Conservation (phyloP, 2,329 filamentous ascomycete species). For the Biscogniauxia marginata region DNA sequence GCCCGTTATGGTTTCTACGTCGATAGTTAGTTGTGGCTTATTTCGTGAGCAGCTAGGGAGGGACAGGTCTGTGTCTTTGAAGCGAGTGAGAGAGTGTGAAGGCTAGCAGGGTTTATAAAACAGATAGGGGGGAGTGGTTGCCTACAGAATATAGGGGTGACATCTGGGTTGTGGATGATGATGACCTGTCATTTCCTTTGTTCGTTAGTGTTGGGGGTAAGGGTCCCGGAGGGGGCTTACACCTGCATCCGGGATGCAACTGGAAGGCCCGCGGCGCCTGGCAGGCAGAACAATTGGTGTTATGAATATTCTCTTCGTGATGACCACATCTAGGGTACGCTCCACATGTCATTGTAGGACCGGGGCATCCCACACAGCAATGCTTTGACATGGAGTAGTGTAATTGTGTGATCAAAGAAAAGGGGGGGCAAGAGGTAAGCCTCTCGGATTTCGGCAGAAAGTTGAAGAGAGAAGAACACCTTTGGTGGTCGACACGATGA, state of each 20-base stretch:
- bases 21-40: not conserved
- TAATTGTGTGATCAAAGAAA: too few species aligned
- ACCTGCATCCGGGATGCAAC: not conserved
- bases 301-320: not conserved
- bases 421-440: too few species aligned
- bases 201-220: not conserved
- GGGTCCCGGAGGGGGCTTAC: not conserved
- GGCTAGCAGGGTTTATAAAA: not conserved
- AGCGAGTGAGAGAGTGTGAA: too few species aligned
- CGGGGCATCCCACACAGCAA: not conserved
- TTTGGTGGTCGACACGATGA: too few species aligned
- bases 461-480: too few species aligned
- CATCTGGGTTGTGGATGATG: not conserved
- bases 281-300: not conserved
- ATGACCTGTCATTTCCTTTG: not conserved
- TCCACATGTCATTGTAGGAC: not conserved
- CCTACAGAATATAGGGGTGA: not conserved
- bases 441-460: not conserved
- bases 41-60: not conserved
- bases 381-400: not conserved
- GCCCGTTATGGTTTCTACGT: conserved; percentile 3
- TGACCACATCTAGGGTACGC: not conserved
- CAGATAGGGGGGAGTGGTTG: not conserved
- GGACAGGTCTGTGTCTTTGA: too few species aligned
- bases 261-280: not conserved